These are phyloP conservation scores for Musa beccarii DNA, from an alignment of 176 grass and related monocot species.

Conservation along the genomic window DNA sequence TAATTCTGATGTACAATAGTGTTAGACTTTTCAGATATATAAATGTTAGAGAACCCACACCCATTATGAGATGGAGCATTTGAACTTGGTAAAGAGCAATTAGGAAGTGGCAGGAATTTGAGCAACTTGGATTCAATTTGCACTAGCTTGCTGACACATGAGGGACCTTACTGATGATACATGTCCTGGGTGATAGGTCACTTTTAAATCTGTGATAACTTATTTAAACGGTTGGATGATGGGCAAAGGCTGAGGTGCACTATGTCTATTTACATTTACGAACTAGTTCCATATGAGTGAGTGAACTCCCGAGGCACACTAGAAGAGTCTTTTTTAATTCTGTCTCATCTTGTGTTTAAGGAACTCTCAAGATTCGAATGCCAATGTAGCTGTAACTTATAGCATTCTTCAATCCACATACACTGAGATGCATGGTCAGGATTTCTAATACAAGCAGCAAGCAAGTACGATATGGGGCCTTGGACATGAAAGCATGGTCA, in stretches of 20 bases:
- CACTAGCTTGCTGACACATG: neutral
- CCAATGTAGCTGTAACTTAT: neutral
- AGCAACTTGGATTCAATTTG: neutral
- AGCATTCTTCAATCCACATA: neutral
- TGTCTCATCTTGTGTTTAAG: neutral
- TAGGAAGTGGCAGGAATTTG: neutral
- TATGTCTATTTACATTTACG: neutral
- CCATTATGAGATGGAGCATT: neutral
- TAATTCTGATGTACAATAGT: neutral
- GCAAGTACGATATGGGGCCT: neutral
- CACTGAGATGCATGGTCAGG: neutral
- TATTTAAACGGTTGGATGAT: too few relatives aligned
- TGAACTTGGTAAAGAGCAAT: neutral
- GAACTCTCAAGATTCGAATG: neutral
- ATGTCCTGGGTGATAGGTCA: conserved; percentile 1
- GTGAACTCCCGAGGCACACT: neutral
- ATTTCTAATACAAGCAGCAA: neutral
- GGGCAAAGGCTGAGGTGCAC: neutral
- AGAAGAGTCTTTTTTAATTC: neutral
- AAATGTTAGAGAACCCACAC: neutral
- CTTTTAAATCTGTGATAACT: neutral
- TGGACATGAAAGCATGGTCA: too few relatives aligned
- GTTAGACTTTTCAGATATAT: too few relatives aligned
- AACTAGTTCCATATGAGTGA: neutral
- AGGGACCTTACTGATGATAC: neutral